A percentile compares a stretch with the other conserved stretches of the same genome.
Conservation (phyloP, 768 basidiomycete genomes). For the Rubroboletus satanas region DNA sequence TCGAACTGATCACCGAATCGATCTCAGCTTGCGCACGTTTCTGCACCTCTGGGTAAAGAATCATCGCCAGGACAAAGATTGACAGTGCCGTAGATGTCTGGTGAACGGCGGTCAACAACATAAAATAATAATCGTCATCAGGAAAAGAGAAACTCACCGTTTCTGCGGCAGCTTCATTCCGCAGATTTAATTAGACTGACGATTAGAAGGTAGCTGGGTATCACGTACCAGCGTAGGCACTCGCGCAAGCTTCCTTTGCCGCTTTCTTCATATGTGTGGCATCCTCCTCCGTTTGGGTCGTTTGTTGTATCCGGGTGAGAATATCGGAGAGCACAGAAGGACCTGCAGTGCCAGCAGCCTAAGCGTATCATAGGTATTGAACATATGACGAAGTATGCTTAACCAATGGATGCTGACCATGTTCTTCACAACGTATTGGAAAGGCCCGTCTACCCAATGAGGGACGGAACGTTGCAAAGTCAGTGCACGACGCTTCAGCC, state of each 20-base stretch:
- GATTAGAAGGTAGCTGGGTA: neutral
- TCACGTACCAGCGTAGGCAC: constrained; percentile 12
- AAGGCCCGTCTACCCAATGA: constrained; percentile 8
- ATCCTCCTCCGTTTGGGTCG: neutral
- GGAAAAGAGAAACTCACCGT: neutral
- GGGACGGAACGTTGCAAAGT: neutral
- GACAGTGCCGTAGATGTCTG: constrained; percentile 6
- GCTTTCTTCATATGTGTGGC: neutral
- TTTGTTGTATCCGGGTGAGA: neutral
- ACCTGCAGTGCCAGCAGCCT: constrained; percentile 11
- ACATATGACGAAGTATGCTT: neutral
- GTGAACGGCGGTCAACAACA: neutral
- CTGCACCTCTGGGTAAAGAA: constrained; percentile 16
- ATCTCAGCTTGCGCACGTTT: constrained; percentile 14
- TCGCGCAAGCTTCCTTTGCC: constrained; percentile 7
- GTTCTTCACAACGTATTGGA: constrained; percentile 5
- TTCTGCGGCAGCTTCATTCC: constrained; percentile 12
- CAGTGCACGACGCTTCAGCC: constrained; percentile 3
- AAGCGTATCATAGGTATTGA: neutral
- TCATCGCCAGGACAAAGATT: constrained; percentile 11
- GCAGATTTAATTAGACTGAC: neutral
- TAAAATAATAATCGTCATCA: neutral
- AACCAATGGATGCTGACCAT: constrained; percentile 2
- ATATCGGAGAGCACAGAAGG: constrained; percentile 12
- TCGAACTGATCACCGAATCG: constrained; percentile 6